Evolutionary conservation across 768 basidiomycete genomes (phyloP).

Genomic region (Basidioascus undulatus): DNA sequence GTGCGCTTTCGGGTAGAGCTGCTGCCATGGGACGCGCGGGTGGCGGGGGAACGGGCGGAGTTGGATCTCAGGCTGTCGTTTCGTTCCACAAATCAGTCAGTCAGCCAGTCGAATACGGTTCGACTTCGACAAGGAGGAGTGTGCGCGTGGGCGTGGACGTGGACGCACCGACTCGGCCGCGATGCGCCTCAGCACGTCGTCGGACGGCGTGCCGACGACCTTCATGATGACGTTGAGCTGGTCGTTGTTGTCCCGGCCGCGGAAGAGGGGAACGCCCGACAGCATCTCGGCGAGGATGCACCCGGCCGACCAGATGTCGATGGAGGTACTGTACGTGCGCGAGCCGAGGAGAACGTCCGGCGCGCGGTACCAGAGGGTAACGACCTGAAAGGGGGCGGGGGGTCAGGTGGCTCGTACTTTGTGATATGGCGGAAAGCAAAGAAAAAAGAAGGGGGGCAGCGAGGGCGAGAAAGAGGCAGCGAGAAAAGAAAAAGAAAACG

Average conservation of each 20-base stretch:
- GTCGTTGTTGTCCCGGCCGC: conserved; percentile 90
- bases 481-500: conserved; percentile 8
- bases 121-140: neutral
- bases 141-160: neutral
- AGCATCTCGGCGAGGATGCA: conserved; percentile 99
- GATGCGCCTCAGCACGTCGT: conserved; percentile 68
- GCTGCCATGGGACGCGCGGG: conserved; percentile 54
- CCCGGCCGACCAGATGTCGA: conserved; percentile 96
- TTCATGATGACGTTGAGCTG: conserved; percentile 95
- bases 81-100: conserved; percentile 2
- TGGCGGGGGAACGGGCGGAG: conserved; percentile 70
- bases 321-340: conserved; percentile 88
- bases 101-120: neutral
- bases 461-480: conserved; percentile 3
- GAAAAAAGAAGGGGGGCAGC: neutral
- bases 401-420: neutral
- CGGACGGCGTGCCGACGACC: conserved; percentile 83
- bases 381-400: conserved; percentile 35
- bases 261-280: conserved; percentile 81
- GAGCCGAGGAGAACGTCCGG: conserved; percentile 94
- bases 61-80: conserved; percentile 59
- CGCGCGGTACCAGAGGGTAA: conserved; percentile 95
- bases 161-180: conserved; percentile 56
- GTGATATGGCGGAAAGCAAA: conserved; percentile 26
- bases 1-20: conserved; percentile 63